Base-by-base conservation (phyloP, 1,139 yeast genomes). In the Blastobotrys arbuscula region DNA sequence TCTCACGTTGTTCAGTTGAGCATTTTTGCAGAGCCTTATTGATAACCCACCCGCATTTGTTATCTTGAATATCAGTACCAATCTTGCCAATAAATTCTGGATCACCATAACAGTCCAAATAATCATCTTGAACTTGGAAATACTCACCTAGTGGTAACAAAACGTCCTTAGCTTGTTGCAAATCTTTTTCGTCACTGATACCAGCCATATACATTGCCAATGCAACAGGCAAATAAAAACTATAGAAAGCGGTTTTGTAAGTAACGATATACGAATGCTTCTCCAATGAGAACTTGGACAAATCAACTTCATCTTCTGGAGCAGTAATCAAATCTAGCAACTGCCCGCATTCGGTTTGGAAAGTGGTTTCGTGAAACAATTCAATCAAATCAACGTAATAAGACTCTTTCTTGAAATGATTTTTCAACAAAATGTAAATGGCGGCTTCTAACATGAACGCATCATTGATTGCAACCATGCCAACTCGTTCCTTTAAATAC, bases 81-180 rank as follows among this genome's bases (percentile, higher is more conserved):
- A 94, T 88, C 76, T 94, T 94, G 55, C 99, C 99, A 65, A 92
- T 92, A 63, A 90, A 90, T 65, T 86, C 95, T 43, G 98, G 97
- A 59, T 94, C 89, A 55, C 98, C 99, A 65, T 87, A 94, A 70
- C 97, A 88, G 70, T 94, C 99, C 61, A 94, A 79, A 73, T 75
- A 94, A 69, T 94, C 99, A 66, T 94, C 99, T 73, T 94, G 98
- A 60, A 94, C 88, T 73, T 94, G 99, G 84, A 94, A 94, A 69
- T 94, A 94, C 71, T 94, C 97, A 53, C 99, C 99, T 59, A 92
- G 78, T 52, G 97, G 97, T 56, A 94, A 82, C 68, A 94, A 78
- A 44, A 94, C 81, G 59, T 87, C 94, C 56, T 76, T 78, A 18
- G 89, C 97, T 73, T 92, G 98, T 67, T 86, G 78, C 67, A 94